phyloP scores from a whole-genome alignment of 495 filamentous ascomycete genomes.

The Penicillium antarcticum region DNA sequence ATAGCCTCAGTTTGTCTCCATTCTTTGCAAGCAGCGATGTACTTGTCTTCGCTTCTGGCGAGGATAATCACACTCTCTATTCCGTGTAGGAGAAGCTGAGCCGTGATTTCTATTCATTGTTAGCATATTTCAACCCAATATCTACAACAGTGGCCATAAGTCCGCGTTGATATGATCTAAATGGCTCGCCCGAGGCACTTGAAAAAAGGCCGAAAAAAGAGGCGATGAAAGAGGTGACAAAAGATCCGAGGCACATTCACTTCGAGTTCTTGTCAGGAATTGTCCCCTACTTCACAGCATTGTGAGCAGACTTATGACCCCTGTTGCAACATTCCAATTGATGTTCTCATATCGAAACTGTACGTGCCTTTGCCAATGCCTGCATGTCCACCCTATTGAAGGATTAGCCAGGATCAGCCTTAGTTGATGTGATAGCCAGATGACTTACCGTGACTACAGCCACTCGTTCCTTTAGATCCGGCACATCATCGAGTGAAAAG shows the following conservation, averaged over 20 bases:
- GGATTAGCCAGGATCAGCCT: too few relatives aligned
- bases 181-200: too few relatives aligned
- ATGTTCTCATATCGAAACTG: background rate
- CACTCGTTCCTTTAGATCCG: slow-evolving; percentile 29
- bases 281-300: too few relatives aligned
- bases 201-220: too few relatives aligned
- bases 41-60: slow-evolving; percentile 27
- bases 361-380: slow-evolving; percentile 34
- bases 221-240: too few relatives aligned
- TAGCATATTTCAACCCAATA: background rate
- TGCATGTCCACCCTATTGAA: slow-evolving; percentile 29
- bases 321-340: background rate
- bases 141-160: too few relatives aligned
- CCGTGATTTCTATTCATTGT: slow-evolving; percentile 26
- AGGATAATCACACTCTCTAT: slow-evolving; percentile 34
- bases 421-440: background rate
- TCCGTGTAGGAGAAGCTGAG: slow-evolving; percentile 38
- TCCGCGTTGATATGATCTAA: too few relatives aligned
- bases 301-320: too few relatives aligned
- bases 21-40: slow-evolving; percentile 16
- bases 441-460: slow-evolving; percentile 34
- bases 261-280: too few relatives aligned
- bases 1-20: slow-evolving; percentile 19
- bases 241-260: too few relatives aligned
- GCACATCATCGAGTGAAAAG: slow-evolving; percentile 24